Conservation (phyloP, 1,284 basidiomycete species). For the Mycena sp. region DNA sequence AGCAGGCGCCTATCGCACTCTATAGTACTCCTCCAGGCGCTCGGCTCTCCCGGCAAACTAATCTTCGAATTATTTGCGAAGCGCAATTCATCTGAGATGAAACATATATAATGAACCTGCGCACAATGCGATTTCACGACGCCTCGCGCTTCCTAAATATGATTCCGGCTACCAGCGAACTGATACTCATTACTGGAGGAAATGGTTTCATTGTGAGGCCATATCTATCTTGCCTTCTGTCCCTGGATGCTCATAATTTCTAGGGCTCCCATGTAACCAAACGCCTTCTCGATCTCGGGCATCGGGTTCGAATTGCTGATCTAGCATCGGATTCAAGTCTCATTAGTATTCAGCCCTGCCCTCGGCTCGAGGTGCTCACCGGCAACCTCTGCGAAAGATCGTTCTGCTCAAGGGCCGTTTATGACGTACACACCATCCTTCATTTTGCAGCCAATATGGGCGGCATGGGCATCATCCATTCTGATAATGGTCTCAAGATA, state of each 20-base stretch:
- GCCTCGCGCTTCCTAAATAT: no score
- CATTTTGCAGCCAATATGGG: constrained; percentile 71
- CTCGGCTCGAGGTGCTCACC: constrained; percentile 32
- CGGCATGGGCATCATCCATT: constrained; percentile 69
- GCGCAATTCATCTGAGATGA: no score
- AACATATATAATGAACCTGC: no score
- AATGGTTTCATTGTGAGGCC: constrained; percentile 64
- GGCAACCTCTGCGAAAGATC: constrained; percentile 58
- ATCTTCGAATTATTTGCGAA: neutral
- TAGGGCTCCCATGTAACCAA: constrained; percentile 64
- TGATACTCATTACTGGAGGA: constrained; percentile 62
- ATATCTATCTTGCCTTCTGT: neutral
- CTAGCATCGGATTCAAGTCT: constrained; percentile 32
- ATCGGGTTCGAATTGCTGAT: constrained; percentile 56
- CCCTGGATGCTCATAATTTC: neutral
- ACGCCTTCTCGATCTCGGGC: constrained; percentile 44
- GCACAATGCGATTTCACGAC: no score
- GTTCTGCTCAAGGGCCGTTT: constrained; percentile 49
- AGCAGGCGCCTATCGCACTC: neutral
- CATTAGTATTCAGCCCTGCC: neutral
- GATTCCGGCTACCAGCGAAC: constrained; percentile 23
- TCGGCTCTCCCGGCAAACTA: neutral
- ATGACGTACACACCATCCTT: constrained; percentile 53
- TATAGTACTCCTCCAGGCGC: neutral
- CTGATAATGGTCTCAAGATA: constrained; percentile 56